Base-by-base conservation (phyloP, 495 filamentous ascomycete species). In the Talaromyces wortmannii region DNA sequence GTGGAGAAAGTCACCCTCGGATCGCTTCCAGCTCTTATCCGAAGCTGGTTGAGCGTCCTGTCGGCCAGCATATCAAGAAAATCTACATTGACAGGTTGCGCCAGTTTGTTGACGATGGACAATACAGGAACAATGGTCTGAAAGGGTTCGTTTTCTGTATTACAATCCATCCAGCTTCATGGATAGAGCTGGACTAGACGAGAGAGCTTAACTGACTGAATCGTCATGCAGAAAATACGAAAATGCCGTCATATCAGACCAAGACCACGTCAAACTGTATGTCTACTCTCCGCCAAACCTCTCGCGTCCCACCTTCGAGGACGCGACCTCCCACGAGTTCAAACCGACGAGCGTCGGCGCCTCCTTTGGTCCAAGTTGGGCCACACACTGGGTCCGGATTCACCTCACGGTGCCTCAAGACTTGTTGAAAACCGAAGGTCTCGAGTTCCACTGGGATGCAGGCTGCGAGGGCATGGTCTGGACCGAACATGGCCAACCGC, bases 331-430 rank as follows among this genome's bases (percentile, higher is more conserved):
- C 17, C 83, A 92, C 55, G 77, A 88, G 42, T 98, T 95, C 71
- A 77, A 77, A 31, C 73, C 81, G n/a, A 88, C 92, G 2, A 74
- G 77, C 13, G 84, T 91, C 52, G 91, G 92, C 31, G 78, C 84
- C 54, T 81, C 75, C 12, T 97, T 97, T 61, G 94, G 94, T 4
- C 94, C 94, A 10, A 92, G 91, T 46, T 98, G 94, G 94, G 90
- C 90, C 0, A 98, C 94, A n/a, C 92, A 97, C 69, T 98, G 94
- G 94, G 94, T 97, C 78, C 86, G 84, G 45, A 81, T 96, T 52
- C 73, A 83, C 44, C 72, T 98, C 53, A 89, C 78, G 1, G 80
- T 98, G 17, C 94, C 94, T 15, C 58, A 77, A 59, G 73, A 89
- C 2, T 77, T 96, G 58, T 74, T 65, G 29, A 67, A 90, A 43